Base-by-base conservation (phyloP, 2,329 filamentous ascomycete genomes). In the Diaporthe caulivora region DNA sequence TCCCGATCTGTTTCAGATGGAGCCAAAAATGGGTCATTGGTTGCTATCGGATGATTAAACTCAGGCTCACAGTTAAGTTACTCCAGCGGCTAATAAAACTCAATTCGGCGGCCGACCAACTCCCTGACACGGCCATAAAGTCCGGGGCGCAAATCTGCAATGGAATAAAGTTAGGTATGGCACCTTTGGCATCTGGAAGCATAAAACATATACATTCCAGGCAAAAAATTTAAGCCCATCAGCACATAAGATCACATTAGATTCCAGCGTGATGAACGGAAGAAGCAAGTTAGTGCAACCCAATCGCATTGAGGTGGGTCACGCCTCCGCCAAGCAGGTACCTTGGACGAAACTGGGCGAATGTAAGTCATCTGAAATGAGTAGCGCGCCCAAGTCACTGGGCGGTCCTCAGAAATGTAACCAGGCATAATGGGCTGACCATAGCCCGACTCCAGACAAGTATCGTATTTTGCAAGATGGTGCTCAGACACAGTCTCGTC, bases 401-500 rank as follows among this genome's bases (percentile, higher is more conserved):
- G 26, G 58, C 11, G 9, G 0, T 64, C 13, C 60, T 3, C 9
- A n/a, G 10, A 31, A 31, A 4, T 34, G 21, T 26, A 15, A 24
- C 26, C 18, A 2, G 18, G 21, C 26, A n/a, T 4, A 8, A 47
- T 11, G 2, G 10, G 17, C 60, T 64, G 26, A 49, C 60, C 42
- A 10, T 34, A 26, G 17, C 26, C 26, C 24, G 29, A 34, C 1
- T n/a, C n/a, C 60, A 64, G 42, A 49, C 26, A 47, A 29, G 49
- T 49, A 64, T 49, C 60, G 60, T 11, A 31, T 64, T 10, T 11
- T 64, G n/a, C 44, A n/a, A 18, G 60, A 64, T 34, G 42, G 60
- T 11, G 26, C 42, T 24, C 60, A 49, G 42, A 64, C 60, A 49
- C 26, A 49, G 2, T 64, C 42, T 15, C 42, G 60, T 34, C 42